Percentiles rank a stretch among this genome's conserved stretches.
Conservation (phyloP, 257 asterid genomes). For the Forsythia viridissima region DNA sequence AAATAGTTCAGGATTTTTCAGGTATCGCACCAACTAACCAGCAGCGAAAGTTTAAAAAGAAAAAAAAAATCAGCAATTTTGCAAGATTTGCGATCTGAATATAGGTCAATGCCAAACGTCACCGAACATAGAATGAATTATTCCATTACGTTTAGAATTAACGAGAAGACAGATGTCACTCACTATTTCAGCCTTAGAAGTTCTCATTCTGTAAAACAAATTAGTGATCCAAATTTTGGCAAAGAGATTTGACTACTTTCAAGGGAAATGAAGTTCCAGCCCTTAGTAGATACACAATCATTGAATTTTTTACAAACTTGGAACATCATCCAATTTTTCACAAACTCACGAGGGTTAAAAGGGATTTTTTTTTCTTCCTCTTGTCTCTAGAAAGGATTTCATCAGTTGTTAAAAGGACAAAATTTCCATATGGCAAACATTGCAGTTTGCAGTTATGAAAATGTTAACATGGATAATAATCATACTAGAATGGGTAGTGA, state of each 20-base stretch:
- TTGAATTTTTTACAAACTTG: not conserved
- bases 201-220: constrained; percentile 16
- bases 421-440: not conserved
- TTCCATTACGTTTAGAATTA: not conserved
- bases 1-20: constrained; percentile 92
- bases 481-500: not conserved
- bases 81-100: constrained; percentile 9
- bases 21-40: constrained; percentile 86
- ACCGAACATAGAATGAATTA: not conserved
- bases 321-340: not conserved
- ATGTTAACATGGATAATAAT: not conserved
- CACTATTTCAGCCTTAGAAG: constrained; percentile 13
- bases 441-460: not conserved
- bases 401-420: not conserved
- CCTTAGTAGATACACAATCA: not conserved
- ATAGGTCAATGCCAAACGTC: not conserved
- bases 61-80: not conserved
- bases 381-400: not conserved
- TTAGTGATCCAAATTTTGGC: constrained; percentile 11
- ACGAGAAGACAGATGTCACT: constrained; percentile 6
- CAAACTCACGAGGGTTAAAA: not conserved
- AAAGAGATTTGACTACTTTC: not conserved
- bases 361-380: not conserved
- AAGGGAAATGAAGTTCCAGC: not conserved
- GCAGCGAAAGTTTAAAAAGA: not conserved